A percentile compares a stretch with the other conserved stretches of the same genome.
Conservation (phyloP, 2,329 filamentous ascomycete genomes). For the Pestalotiopsis sp. region DNA sequence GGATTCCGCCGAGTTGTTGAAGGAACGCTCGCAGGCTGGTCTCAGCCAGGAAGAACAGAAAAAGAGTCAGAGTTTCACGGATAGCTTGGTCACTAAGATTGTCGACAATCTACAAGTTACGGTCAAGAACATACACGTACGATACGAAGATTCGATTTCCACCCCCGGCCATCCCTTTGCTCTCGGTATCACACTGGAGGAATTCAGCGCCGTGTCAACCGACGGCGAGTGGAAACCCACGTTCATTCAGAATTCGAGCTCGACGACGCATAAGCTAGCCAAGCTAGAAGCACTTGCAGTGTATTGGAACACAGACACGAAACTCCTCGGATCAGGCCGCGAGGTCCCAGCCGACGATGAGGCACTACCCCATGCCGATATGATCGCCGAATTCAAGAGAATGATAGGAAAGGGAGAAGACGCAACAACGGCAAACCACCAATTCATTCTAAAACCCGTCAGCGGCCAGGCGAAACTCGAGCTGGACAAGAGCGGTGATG, state of each 20-base stretch:
- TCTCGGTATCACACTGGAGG: slow-evolving; percentile 86
- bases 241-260: slow-evolving; percentile 86
- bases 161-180: slow-evolving; percentile 95
- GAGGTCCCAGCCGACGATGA: slow-evolving; percentile 67
- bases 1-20: slow-evolving; percentile 91
- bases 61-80: slow-evolving; percentile 96
- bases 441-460: slow-evolving; percentile 95
- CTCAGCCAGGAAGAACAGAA: slow-evolving; percentile 95
- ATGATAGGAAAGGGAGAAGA: slow-evolving; percentile 78
- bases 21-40: slow-evolving; percentile 89
- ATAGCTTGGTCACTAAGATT: slow-evolving; percentile 93
- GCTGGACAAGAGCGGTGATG: slow-evolving; percentile 87
- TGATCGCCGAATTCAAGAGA: slow-evolving; percentile 75
- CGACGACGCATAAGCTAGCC: slow-evolving; percentile 89
- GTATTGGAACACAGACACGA: slow-evolving; percentile 97
- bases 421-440: slow-evolving; percentile 60
- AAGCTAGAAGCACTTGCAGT: slow-evolving; percentile 87
- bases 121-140: slow-evolving; percentile 97
- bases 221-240: slow-evolving; percentile 94
- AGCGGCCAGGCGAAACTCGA: slow-evolving; percentile 94
- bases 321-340: slow-evolving; percentile 79
- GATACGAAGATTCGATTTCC: slow-evolving; percentile 97
- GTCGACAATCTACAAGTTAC: slow-evolving; percentile 98
- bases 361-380: slow-evolving; percentile 70
- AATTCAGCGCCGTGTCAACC: slow-evolving; percentile 96